Evolutionary conservation across 108 stramenopile genomes (phyloP), one percentile per base, ranked within the genome.

Genomic region (Aurantiochytrium sp.): DNA sequence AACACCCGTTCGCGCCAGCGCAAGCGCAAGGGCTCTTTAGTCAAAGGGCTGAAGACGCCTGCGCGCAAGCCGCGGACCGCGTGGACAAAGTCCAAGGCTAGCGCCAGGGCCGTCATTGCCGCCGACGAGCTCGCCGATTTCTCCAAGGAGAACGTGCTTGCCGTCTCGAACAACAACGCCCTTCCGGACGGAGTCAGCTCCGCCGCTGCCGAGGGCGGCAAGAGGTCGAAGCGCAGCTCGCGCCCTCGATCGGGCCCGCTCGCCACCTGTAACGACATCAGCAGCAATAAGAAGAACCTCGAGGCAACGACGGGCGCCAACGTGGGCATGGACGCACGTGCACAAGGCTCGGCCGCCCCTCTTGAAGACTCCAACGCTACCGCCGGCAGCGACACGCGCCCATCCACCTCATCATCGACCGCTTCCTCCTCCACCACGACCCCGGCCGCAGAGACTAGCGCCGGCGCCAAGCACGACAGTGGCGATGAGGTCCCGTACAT

Each of bases 31-130:
- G 73, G 39, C n/a, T 48, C 42, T 48, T 81, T 81, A 30, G 24
- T 48, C 2, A 81, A 81, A 48, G 73, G 73, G 21, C 73, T 81
- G 24, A 48, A 65, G 24, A 65, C 73, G 73, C 73, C 73, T 41
- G 42, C n/a, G 39, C 73, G 73, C 42, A 81, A 81, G 45, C 45
- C 73, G 32, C 59, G 59, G 24, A 81, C 39, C 42, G 73, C 45
- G 19, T 12, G 42, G 73, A 19, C 42, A 6, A 81, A 81, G 32
- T 22, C 39, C 73, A 81, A 81, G 42, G 73, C 32, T 19, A 65
- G 24, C 1, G 8, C 59, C 19, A 34, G 12, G 59, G 8, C 59
- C 10, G 59, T 27, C 15, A 52, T 52, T 52, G 59, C 59, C 19
- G 59, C 59, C 8, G 59, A 65, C 34, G 59, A 65, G 34, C 59